Evolutionary conservation across 805 yeast genomes (phyloP).

Genomic region (Kodamaea laetipori): DNA sequence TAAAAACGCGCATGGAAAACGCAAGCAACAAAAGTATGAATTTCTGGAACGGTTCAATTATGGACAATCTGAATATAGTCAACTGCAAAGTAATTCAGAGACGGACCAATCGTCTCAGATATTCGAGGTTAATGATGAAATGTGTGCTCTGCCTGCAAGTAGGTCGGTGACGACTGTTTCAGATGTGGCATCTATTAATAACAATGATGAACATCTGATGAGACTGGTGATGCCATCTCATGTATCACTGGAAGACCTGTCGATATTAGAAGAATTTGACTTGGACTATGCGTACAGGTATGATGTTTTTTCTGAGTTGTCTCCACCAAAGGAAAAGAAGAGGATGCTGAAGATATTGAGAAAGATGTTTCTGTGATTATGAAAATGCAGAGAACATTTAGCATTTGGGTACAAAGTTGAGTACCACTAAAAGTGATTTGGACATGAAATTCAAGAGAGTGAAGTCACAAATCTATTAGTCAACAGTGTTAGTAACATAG

Average conservation of each 20-base stretch:
- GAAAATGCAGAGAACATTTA: not conserved
- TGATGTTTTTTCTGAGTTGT: constrained; percentile 9
- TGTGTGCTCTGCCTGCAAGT: constrained; percentile 12
- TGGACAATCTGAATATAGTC: not conserved
- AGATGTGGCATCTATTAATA: not conserved
- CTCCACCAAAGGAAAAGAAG: constrained; percentile 3
- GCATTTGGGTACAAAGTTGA: no score
- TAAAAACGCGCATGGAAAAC: no score
- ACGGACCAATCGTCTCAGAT: constrained; percentile 11
- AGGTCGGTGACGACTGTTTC: constrained; percentile 9
- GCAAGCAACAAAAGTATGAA: not conserved
- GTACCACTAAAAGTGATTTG: no score
- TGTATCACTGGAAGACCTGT: constrained; percentile 3
- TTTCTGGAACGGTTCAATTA: constrained; percentile 1
- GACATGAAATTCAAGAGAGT: no score
- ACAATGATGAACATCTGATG: not conserved
- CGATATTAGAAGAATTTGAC: constrained; percentile 8
- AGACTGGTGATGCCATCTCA: not conserved
- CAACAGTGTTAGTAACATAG: no score
- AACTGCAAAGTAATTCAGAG: constrained; percentile 6
- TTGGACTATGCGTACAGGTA: constrained; percentile 9
- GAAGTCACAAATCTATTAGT: no score
- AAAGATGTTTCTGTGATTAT: not conserved
- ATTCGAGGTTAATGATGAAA: constrained; percentile 11
- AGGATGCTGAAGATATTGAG: constrained; percentile 3